Conservation (phyloP, 2,329 filamentous ascomycete species). For the Aspergillus novoparasiticus region DNA sequence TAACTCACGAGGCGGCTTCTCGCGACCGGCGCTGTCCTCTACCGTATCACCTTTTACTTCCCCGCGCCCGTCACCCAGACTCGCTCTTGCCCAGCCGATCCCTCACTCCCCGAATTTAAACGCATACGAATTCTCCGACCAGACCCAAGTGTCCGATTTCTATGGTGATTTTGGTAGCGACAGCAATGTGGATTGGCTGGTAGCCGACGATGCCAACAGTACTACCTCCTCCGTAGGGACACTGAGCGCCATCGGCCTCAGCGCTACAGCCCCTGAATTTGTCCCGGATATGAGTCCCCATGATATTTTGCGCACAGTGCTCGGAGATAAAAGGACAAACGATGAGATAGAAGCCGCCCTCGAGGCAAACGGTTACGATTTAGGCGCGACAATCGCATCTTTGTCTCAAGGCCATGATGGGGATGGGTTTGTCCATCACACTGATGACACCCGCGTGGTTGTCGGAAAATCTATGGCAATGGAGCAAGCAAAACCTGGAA, state of each 20-base stretch:
- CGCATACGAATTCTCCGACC: constrained; percentile 91
- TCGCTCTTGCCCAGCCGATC: constrained; percentile 89
- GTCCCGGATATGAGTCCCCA: constrained; percentile 93
- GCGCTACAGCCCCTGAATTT: constrained; percentile 82
- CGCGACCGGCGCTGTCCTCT: constrained; percentile 72
- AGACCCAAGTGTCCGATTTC: constrained; percentile 77
- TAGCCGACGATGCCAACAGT: constrained; percentile 80
- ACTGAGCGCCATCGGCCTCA: constrained; percentile 70
- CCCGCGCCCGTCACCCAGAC: constrained; percentile 85
- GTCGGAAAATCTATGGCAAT: constrained; percentile 89
- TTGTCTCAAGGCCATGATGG: constrained; percentile 75
- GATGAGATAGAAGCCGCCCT: constrained; percentile 94
- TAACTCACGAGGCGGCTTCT: constrained; percentile 71
- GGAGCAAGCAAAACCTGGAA: constrained; percentile 70
- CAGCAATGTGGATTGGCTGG: constrained; percentile 89
- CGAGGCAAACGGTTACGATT: constrained; percentile 85
- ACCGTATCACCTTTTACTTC: constrained; percentile 90
- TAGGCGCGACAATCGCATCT: constrained; percentile 86
- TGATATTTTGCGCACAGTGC: constrained; percentile 93
- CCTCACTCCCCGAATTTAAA: constrained; percentile 93
- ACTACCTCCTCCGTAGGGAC: constrained; percentile 77
- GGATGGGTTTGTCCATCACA: constrained; percentile 52
- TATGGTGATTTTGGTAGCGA: constrained; percentile 91
- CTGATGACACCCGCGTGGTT: constrained; percentile 67
- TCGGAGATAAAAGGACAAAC: constrained; percentile 84